Conservation (phyloP, 108 stramenopile genomes). For the Pseudonitzschia pungens region DNA sequence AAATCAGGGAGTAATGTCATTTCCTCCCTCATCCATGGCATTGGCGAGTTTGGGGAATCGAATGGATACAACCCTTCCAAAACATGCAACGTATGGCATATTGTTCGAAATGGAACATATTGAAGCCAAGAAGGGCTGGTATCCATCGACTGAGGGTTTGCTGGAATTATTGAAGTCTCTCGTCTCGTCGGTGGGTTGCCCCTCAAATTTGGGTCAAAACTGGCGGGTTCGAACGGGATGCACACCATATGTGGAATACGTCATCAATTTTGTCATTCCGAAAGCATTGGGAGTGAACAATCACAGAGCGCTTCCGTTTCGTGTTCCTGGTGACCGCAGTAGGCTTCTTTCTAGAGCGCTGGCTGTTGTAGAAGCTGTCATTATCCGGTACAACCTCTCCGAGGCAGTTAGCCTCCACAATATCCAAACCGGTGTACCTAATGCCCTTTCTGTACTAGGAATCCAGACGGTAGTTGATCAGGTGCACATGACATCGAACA, state of each 20-base stretch:
- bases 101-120: slow-evolving; percentile 81
- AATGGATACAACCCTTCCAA: slow-evolving; percentile 21
- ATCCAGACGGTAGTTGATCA: slow-evolving; percentile 19
- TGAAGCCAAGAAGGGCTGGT: slow-evolving; percentile 63
- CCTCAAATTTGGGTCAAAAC: slow-evolving; percentile 58
- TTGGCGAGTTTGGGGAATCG: slow-evolving; percentile 27
- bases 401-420: slow-evolving; percentile 7
- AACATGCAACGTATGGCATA: slow-evolving; percentile 59
- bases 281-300: slow-evolving; percentile 49
- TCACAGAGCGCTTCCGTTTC: slow-evolving; percentile 42
- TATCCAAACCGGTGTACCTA: neutral
- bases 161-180: slow-evolving; percentile 66
- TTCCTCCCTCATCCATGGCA: slow-evolving; percentile 48
- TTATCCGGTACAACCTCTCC: slow-evolving; percentile 49
- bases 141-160: slow-evolving; percentile 81
- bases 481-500: neutral
- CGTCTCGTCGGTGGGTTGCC: slow-evolving; percentile 60
- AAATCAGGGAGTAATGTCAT: slow-evolving; percentile 18
- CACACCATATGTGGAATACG: slow-evolving; percentile 81
- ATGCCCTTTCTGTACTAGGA: slow-evolving; percentile 23
- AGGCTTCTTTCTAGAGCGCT: slow-evolving; percentile 63
- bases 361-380: slow-evolving; percentile 68
- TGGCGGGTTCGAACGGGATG: slow-evolving; percentile 75
- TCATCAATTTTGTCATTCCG: slow-evolving; percentile 69
- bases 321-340: slow-evolving; percentile 52